Evolutionary conservation across 2,329 filamentous ascomycete genomes (phyloP).

Genomic region (Aphanocladium album): DNA sequence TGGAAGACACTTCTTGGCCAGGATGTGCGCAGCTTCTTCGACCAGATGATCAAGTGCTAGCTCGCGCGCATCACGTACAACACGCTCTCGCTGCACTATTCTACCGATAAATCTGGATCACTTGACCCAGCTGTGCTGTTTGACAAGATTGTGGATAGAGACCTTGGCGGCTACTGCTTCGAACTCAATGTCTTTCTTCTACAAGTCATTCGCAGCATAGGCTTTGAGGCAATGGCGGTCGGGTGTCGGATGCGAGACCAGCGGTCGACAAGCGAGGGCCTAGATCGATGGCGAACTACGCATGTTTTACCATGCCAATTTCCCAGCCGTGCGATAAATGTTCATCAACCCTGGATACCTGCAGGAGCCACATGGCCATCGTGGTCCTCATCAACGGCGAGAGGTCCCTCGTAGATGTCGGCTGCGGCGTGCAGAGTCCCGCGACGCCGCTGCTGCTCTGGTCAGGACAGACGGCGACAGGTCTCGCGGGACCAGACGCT

Average conservation of each 20-base stretch:
- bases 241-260: constrained; percentile 2
- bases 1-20: not conserved
- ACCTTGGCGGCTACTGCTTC: constrained; percentile 7
- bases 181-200: constrained; percentile 1
- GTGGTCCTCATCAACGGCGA: not conserved
- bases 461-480: not conserved
- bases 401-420: not conserved
- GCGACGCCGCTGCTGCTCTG: not conserved
- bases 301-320: not conserved
- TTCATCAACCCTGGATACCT: not conserved
- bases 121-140: not conserved
- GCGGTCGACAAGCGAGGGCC: not conserved
- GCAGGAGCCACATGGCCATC: constrained; percentile 8
- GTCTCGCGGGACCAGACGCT: not conserved
- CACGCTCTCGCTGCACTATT: constrained; percentile 1
- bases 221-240: not conserved
- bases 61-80: constrained; percentile 7
- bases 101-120: not conserved
- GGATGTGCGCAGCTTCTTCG: not conserved
- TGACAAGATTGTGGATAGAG: not conserved
- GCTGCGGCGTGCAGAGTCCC: constrained; percentile 1
- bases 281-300: constrained; percentile 2
- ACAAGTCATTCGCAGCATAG: not conserved
- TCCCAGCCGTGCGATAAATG: not conserved
- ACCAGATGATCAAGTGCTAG: not conserved